These are phyloP conservation scores for Citropsis articulata DNA, from an alignment of 345 rosid genomes.

Conservation along the genomic window DNA sequence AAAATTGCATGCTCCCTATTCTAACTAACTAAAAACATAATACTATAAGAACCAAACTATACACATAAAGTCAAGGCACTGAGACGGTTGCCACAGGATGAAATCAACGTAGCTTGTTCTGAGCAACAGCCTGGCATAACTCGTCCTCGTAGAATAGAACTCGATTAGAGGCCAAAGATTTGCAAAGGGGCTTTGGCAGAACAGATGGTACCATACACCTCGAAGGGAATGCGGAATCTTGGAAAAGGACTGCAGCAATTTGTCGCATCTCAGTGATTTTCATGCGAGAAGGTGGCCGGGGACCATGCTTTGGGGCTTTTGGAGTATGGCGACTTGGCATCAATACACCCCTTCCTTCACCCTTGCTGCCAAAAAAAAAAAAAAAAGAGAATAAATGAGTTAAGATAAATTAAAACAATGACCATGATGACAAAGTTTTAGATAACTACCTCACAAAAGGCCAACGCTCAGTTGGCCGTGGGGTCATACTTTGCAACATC, in stretches of 20 bases:
- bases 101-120: slow-evolving; percentile 34
- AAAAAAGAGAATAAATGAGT: background rate
- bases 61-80: slow-evolving; percentile 30
- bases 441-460: slow-evolving; percentile 60
- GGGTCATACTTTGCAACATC: slow-evolving; percentile 68
- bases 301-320: slow-evolving; percentile 92
- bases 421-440: slow-evolving; percentile 1
- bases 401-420: background rate
- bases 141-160: slow-evolving; percentile 93
- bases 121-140: slow-evolving; percentile 93
- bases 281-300: slow-evolving; percentile 73
- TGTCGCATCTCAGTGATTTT: slow-evolving; percentile 77
- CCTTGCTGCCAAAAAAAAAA: slow-evolving; percentile 41
- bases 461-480: slow-evolving; percentile 78
- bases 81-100: background rate
- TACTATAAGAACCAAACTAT: slow-evolving; percentile 46
- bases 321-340: slow-evolving; percentile 71
- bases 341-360: slow-evolving; percentile 47
- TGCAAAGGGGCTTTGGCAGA: slow-evolving; percentile 70
- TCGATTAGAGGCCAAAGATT: slow-evolving; percentile 68
- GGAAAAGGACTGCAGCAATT: slow-evolving; percentile 88
- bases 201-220: slow-evolving; percentile 80
- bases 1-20: slow-evolving; percentile 54
- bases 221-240: slow-evolving; percentile 68
- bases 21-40: slow-evolving; percentile 40